A percentile compares a stretch with the other conserved stretches of the same genome.
These are phyloP conservation scores for Pistacia vera DNA, from an alignment of 345 rosid genomes.

Conservation along the genomic window DNA sequence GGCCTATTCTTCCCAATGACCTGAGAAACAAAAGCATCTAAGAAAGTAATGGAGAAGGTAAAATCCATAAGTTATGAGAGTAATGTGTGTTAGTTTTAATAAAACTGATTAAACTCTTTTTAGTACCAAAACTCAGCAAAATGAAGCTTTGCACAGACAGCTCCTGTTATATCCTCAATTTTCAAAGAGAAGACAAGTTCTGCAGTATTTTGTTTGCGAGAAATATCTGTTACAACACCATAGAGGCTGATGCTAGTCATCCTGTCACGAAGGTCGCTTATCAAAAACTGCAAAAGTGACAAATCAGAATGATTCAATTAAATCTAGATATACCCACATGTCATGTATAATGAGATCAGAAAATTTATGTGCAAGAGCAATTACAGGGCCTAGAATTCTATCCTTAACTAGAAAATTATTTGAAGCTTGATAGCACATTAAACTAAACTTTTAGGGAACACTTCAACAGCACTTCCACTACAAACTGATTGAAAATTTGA, in stretches of 20 bases:
- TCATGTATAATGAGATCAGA: neutral
- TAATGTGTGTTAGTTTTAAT: neutral
- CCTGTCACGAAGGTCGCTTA: conserved; percentile 70
- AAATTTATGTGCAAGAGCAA: neutral
- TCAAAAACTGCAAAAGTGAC: conserved; percentile 64
- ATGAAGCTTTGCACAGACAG: conserved; percentile 74
- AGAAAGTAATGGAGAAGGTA: neutral
- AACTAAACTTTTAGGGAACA: neutral
- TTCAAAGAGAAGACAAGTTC: conserved; percentile 59
- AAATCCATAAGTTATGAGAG: neutral
- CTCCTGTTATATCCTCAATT: conserved; percentile 74
- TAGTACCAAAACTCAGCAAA: conserved; percentile 70
- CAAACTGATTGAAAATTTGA: neutral
- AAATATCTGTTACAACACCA: conserved; percentile 62
- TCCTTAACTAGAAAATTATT: neutral
- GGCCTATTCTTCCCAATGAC: conserved; percentile 81
- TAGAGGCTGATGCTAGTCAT: conserved; percentile 86
- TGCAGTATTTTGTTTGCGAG: conserved; percentile 42
- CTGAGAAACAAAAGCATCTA: conserved; percentile 37
- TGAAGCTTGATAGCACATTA: too few relatives aligned
- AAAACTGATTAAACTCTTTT: conserved; percentile 1
- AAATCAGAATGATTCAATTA: neutral
- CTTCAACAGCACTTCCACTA: neutral
- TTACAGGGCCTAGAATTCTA: neutral
- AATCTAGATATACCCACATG: neutral